Percentiles rank a stretch among this genome's conserved stretches.
Evolutionary conservation across 2,329 filamentous ascomycete genomes (phyloP).

Genomic region (Passalora sequoiae): DNA sequence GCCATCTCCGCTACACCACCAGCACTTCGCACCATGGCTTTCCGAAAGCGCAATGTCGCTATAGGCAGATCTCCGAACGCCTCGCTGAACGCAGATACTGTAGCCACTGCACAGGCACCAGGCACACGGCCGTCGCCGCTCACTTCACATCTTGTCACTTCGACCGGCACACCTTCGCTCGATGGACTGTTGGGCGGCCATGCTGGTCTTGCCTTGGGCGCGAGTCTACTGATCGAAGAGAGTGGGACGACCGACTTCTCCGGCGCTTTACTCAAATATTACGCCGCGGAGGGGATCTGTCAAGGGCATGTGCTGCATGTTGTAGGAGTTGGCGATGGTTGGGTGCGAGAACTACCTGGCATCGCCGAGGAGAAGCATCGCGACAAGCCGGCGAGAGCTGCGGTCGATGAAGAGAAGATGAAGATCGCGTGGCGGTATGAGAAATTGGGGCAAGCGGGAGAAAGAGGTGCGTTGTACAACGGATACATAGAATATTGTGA

Average conservation of each 20-base stretch:
- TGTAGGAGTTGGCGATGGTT: constrained; percentile 70
- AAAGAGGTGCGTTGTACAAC: constrained; percentile 53
- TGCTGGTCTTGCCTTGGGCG: constrained; percentile 75
- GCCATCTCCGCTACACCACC: background rate
- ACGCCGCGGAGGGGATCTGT: constrained; percentile 84
- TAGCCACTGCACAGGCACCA: constrained; percentile 22
- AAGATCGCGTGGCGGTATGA: constrained; percentile 99
- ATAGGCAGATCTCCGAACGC: constrained; percentile 12
- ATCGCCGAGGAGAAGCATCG: constrained; percentile 44
- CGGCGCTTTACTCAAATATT: constrained; percentile 77
- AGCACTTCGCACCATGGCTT: constrained; percentile 17
- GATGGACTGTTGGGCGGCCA: constrained; percentile 84
- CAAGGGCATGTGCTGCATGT: constrained; percentile 88
- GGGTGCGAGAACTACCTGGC: constrained; percentile 79
- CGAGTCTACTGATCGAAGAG: constrained; percentile 75
- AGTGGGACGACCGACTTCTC: constrained; percentile 92
- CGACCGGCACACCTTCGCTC: constrained; percentile 80
- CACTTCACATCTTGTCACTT: constrained; percentile 82
- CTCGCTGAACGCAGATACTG: background rate
- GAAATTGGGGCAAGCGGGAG: constrained; percentile 65
- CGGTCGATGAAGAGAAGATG: constrained; percentile 67
- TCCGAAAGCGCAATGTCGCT: constrained; percentile 23
- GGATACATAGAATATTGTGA: constrained; percentile 18
- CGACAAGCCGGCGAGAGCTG: constrained; percentile 38
- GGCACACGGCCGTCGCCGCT: constrained; percentile 79